These are phyloP conservation scores for Mycena sp. DNA, from an alignment of 1,284 basidiomycete species.

Conservation along the genomic window DNA sequence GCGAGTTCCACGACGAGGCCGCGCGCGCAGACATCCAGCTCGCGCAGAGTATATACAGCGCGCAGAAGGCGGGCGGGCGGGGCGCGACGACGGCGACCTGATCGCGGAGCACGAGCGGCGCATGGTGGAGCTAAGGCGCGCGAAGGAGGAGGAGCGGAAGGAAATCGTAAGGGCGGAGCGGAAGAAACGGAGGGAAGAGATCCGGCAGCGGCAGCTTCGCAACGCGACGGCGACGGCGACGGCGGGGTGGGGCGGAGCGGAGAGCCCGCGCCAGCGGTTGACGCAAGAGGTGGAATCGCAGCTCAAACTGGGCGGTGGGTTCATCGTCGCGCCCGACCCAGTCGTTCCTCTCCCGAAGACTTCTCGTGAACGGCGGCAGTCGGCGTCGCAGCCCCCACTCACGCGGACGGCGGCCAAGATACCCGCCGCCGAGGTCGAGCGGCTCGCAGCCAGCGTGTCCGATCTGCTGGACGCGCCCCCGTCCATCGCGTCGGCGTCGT, in stretches of 20 bases:
- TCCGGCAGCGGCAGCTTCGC: slow-evolving; percentile 27
- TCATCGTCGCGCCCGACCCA: slow-evolving; percentile 3
- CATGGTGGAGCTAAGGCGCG: slow-evolving; percentile 55
- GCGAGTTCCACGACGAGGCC: slow-evolving; percentile 62
- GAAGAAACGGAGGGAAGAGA: slow-evolving; percentile 47
- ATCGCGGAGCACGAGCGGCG: slow-evolving; percentile 56
- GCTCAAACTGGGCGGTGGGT: slow-evolving; percentile 6
- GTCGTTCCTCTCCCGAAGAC: neutral
- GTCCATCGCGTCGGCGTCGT: neutral
- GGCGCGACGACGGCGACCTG: slow-evolving; percentile 36
- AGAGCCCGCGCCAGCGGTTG: slow-evolving; percentile 25
- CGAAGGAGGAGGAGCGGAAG: slow-evolving; percentile 60
- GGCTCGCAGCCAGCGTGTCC: slow-evolving; percentile 7
- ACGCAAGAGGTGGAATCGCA: slow-evolving; percentile 24
- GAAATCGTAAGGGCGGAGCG: slow-evolving; percentile 53
- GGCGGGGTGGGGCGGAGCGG: slow-evolving; percentile 3
- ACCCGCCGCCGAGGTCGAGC: neutral
- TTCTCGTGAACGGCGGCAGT: slow-evolving; percentile 12
- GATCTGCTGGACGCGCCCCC: slow-evolving; percentile 8
- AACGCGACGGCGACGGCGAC: too few species aligned
- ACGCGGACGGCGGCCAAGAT: neutral
- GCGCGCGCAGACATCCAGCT: slow-evolving; percentile 57
- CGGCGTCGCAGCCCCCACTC: neutral
- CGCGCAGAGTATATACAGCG: slow-evolving; percentile 50
- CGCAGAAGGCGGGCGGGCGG: slow-evolving; percentile 2